phyloP scores from a whole-genome alignment of 768 basidiomycete species.

The Leccinum disarticulatum region DNA sequence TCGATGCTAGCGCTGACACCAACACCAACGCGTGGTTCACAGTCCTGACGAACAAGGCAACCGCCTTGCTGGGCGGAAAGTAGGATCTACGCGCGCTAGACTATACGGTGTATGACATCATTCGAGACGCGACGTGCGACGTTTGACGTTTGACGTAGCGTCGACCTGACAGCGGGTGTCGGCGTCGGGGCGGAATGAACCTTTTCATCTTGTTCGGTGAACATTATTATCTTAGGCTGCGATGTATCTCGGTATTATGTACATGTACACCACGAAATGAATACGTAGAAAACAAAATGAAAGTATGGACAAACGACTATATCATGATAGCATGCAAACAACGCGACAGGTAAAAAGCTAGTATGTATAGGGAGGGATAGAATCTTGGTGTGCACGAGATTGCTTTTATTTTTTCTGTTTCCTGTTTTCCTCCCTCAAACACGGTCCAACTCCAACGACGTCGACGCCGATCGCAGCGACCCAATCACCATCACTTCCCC shows the following conservation, averaged over 20 bases:
- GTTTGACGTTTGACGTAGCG: too few relatives aligned
- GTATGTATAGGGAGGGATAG: not conserved
- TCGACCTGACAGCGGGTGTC: too few relatives aligned
- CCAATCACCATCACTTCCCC: conserved; percentile 24
- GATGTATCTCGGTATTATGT: too few relatives aligned
- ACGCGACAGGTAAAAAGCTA: not conserved
- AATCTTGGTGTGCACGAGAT: not conserved
- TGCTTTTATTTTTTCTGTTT: not conserved
- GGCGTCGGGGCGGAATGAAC: too few relatives aligned
- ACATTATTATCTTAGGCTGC: not conserved
- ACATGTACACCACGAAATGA: not conserved
- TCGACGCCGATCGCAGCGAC: conserved; percentile 1
- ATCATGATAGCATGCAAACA: not conserved
- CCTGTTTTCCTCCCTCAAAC: not conserved
- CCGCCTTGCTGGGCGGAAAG: conserved; percentile 38
- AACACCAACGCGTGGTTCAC: conserved; percentile 19
- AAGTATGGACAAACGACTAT: not conserved
- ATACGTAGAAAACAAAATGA: not conserved
- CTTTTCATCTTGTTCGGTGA: too few relatives aligned
- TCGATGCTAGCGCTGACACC: conserved; percentile 29
- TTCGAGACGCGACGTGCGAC: not conserved
- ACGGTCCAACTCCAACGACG: conserved; percentile 5
- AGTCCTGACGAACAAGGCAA: conserved; percentile 50
- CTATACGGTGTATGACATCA: not conserved
- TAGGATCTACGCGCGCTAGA: not conserved